Evolutionary conservation across 176 grass and related monocot genomes (phyloP), one percentile per base, ranked within the genome.

Genomic region (Carex parvula): DNA sequence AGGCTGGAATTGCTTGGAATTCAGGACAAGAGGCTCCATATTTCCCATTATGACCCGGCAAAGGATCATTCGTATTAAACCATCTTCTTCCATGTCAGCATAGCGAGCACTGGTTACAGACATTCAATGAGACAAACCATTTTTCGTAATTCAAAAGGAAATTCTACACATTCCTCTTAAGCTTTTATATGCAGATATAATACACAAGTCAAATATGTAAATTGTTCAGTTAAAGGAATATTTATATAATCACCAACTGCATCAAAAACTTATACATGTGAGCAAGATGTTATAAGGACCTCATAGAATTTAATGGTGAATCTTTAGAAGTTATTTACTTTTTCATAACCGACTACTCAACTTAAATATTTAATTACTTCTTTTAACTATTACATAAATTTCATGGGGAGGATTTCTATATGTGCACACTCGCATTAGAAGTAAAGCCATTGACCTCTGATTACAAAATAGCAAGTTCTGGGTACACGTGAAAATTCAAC

Each of bases 31-130:
- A 78, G 88, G 62, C 80, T 98, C 95, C 89, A 87, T 66, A 67
- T 91, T 95, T 39, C 92, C 95, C 92, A 98, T 91, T 79, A 95
- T 93, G 17, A 92, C 95, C 20, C 89, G 87, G 70, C 95, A 98
- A 15, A 98, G 48, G 79, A 95, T 86, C 84, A 98, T 89, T 64
- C 85, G 90, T 17, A 92, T 32, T 69, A 93, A 89, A 55, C 89
- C 91, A 85, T 91, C 84, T 87, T 90, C 88, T 44, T 93, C 86
- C 26, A 90, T 81, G 71, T 93, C 91, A 70, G 89, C 79, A 37
- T 89, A 82, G 41, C 44, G 82, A n/a, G 67, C 89, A 84, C 95
- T 98, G 88, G 33, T 52, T 15, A 37, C 29, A 35, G n/a, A 7
- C 33, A 77, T 78, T 60, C 79, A 30, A 77, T 57, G 56, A 83